Evolutionary conservation across 2,329 filamentous ascomycete species (phyloP), one percentile per base, ranked within the genome.

Genomic region (Fusarium napiforme): DNA sequence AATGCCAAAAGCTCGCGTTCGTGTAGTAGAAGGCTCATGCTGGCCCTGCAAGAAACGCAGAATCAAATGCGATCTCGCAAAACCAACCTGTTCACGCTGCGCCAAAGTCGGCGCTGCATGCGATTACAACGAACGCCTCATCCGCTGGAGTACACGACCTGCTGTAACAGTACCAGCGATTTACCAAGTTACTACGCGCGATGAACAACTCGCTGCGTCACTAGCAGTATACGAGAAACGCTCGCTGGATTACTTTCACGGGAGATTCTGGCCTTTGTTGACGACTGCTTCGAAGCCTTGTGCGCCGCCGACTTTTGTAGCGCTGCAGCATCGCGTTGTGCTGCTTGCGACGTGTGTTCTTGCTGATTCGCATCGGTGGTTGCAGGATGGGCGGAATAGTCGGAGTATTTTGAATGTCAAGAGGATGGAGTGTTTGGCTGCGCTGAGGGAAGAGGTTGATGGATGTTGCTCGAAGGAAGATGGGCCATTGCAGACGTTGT

Each of bases 1-100:
- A n/a, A 39, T 30, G 14, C 45, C 64, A 30, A 74, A 74, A n/a
- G 30, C 71, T 3, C 64, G 76, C n/a, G 58, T 78, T 2, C 62
- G 76, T 16, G 72, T 78, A 14, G 76, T 78, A 5, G 74, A 78
- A 18, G 83, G 83, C n/a, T 85, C 83, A 10, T 85, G 83, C 69
- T 85, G 83, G 83, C 79, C 81, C 28, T 85, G 83, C 76, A 85
- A 84, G 70, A 83, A 85, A 53, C 80, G 83, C 16, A 78, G 83
- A 30, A 82, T 84, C 47, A 84, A 84, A 67, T 85, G 83, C 69
- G 83, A 84, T 64, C 79, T 85, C 14, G 75, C 77, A 32, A 78
- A 79, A 30, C 82, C 83, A 5, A 73, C 77, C 6, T 85, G 83
- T 68, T 79, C 78, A 8, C 82, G 83, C 59, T 85, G 83, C 64